A percentile compares a stretch with the other conserved stretches of the same genome.
Evolutionary conservation across 1,284 basidiomycete genomes (phyloP).

Genomic region (Baeospora myosura): DNA sequence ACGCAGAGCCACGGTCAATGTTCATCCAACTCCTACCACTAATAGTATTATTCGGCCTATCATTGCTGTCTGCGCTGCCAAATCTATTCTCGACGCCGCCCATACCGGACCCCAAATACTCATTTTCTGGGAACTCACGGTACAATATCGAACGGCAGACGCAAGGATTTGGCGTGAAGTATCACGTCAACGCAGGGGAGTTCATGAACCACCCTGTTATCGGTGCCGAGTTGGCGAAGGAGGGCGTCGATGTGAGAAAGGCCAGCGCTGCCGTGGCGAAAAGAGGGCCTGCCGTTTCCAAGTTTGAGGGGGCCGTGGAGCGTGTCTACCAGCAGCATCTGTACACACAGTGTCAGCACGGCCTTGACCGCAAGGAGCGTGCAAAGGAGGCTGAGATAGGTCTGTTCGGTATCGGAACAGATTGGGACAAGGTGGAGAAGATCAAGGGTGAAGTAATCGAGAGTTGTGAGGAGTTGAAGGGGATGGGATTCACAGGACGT

Average conservation of each 20-base stretch:
- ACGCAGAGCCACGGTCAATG: constrained; percentile 55
- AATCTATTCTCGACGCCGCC: constrained; percentile 60
- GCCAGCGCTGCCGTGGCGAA: constrained; percentile 20
- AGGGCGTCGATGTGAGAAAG: constrained; percentile 33
- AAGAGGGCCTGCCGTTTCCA: constrained; percentile 34
- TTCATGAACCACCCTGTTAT: constrained; percentile 75
- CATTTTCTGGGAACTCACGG: constrained; percentile 56
- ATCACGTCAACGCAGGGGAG: constrained; percentile 81
- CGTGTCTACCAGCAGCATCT: constrained; percentile 63
- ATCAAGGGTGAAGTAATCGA: constrained; percentile 61
- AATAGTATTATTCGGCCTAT: constrained; percentile 77
- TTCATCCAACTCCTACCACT: constrained; percentile 85
- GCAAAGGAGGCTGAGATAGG: constrained; percentile 73
- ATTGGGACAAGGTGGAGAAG: constrained; percentile 75
- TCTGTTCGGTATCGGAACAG: constrained; percentile 82
- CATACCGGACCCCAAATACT: constrained; percentile 75
- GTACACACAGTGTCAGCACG: constrained; percentile 63
- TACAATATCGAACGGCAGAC: constrained; percentile 67
- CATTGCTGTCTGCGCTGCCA: constrained; percentile 80
- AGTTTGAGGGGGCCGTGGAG: constrained; percentile 70
- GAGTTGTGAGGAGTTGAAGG: constrained; percentile 70
- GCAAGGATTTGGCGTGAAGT: constrained; percentile 61
- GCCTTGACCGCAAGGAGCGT: constrained; percentile 55
- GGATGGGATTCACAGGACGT: constrained; percentile 23
- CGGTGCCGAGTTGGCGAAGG: constrained; percentile 58